Conservation (phyloP, 164 flowering plant genomes). For the Chimonanthus praecox region DNA sequence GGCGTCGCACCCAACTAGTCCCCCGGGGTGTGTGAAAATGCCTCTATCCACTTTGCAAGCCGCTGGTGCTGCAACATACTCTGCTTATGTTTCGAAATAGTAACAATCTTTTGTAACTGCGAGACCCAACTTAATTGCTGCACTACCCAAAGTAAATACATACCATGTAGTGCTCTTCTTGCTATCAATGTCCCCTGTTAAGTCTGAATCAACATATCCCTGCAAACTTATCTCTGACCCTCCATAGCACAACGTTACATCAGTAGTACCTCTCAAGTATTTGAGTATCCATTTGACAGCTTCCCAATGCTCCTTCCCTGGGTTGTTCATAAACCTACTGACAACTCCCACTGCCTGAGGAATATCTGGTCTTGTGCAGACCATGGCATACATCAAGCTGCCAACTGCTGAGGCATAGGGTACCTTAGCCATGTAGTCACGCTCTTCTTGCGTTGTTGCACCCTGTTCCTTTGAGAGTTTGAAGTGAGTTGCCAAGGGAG, state of each 20-base stretch:
- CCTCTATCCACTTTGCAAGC: too few relatives aligned
- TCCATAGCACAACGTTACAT: not conserved
- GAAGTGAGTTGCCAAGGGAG: not conserved
- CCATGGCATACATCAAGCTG: not conserved
- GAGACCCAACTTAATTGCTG: constrained; percentile 9
- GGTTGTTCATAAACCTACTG: not conserved
- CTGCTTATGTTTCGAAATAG: constrained; percentile 4
- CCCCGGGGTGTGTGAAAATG: too few relatives aligned
- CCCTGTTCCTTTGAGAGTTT: not conserved
- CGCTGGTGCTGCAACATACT: not conserved
- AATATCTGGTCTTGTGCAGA: not conserved
- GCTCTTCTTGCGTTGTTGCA: not conserved
- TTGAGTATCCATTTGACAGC: not conserved
- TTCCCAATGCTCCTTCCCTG: not conserved
- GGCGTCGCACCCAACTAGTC: too few relatives aligned
- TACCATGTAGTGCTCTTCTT: constrained; percentile 4
- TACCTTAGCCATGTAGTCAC: not conserved
- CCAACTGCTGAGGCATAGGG: not conserved
- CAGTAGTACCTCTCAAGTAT: not conserved
- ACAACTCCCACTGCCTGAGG: not conserved
- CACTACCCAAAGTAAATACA: constrained; percentile 3
- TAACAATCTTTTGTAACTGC: not conserved
- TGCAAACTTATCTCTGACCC: not conserved
- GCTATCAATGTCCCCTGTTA: constrained; percentile 1
- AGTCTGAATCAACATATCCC: constrained; percentile 10